Percentiles rank a stretch among this genome's conserved stretches.
These are phyloP conservation scores for Dinochytrium kinnereticum DNA, from an alignment of 371 early-diverging fungal species.

Conservation along the genomic window DNA sequence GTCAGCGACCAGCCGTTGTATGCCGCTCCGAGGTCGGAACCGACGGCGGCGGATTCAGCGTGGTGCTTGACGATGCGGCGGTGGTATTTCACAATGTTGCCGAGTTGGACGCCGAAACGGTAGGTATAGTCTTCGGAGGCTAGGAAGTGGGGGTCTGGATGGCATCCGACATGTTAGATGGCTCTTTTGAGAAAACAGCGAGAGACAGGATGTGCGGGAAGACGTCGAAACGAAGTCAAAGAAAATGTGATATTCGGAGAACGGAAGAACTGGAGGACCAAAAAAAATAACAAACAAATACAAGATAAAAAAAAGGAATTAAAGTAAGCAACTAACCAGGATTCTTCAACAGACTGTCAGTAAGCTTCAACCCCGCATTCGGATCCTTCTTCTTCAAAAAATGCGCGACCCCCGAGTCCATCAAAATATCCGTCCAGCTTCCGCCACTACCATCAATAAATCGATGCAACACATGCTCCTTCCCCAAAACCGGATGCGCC, in stretches of 20 bases:
- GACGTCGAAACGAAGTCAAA: too few species aligned
- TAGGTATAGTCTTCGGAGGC: conserved; percentile 54
- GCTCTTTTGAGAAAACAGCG: too few species aligned
- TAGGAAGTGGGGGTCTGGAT: conserved; percentile 55
- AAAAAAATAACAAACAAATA: too few species aligned
- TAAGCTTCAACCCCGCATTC: conserved; percentile 44
- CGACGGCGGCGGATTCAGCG: conserved; percentile 68
- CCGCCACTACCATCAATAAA: conserved; percentile 71
- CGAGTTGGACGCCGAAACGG: conserved; percentile 48
- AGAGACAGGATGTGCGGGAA: too few species aligned
- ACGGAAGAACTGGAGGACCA: too few species aligned
- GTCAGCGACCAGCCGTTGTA: conserved; percentile 93
- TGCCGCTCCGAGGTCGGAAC: conserved; percentile 88
- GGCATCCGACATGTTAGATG: not conserved
- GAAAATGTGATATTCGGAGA: too few species aligned
- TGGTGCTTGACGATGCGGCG: conserved; percentile 41
- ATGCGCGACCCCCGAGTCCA: conserved; percentile 51
- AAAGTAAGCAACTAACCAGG: conserved; percentile 41
- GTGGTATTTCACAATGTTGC: conserved; percentile 42
- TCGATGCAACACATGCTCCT: conserved; percentile 86
- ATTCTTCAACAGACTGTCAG: conserved; percentile 46
- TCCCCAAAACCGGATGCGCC: conserved; percentile 79
- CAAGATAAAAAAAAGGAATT: too few species aligned
- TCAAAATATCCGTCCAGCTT: conserved; percentile 50
- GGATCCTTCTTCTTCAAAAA: conserved; percentile 43